Evolutionary conservation across 768 basidiomycete genomes (phyloP).

Genomic region (Rhizopogon salebrosus): DNA sequence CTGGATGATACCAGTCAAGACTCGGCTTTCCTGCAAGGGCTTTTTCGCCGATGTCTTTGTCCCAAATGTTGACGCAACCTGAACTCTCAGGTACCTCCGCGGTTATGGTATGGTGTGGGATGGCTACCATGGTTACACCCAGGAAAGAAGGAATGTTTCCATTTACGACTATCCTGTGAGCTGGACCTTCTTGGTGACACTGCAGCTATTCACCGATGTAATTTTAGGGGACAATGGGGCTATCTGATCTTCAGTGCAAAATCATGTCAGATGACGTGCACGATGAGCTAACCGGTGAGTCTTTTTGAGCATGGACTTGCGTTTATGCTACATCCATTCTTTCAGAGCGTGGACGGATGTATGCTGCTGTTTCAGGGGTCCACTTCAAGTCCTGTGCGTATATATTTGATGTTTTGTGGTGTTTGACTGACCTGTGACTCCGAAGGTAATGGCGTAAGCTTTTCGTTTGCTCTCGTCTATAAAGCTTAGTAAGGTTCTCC

Average conservation of each 20-base stretch:
- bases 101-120: slow-evolving; percentile 5
- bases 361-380: slow-evolving; percentile 9
- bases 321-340: neutral
- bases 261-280: slow-evolving; percentile 4
- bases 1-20: neutral
- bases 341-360: slow-evolving; percentile 7
- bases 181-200: neutral
- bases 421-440: neutral
- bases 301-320: neutral
- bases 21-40: neutral
- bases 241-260: slow-evolving; percentile 7
- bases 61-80: neutral
- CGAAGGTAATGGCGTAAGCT: neutral
- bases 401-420: neutral
- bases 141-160: neutral
- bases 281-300: slow-evolving; percentile 7
- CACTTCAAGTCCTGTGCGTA: slow-evolving; percentile 14
- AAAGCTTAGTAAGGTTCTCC: neutral
- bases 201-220: neutral
- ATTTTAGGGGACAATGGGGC: slow-evolving; percentile 9
- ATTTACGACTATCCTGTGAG: slow-evolving; percentile 7
- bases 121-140: slow-evolving; percentile 3
- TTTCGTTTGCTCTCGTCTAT: neutral
- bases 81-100: neutral
- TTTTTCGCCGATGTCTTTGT: neutral